Conservation (phyloP, 2,329 filamentous ascomycete species). For the Calonectria ilicicola region DNA sequence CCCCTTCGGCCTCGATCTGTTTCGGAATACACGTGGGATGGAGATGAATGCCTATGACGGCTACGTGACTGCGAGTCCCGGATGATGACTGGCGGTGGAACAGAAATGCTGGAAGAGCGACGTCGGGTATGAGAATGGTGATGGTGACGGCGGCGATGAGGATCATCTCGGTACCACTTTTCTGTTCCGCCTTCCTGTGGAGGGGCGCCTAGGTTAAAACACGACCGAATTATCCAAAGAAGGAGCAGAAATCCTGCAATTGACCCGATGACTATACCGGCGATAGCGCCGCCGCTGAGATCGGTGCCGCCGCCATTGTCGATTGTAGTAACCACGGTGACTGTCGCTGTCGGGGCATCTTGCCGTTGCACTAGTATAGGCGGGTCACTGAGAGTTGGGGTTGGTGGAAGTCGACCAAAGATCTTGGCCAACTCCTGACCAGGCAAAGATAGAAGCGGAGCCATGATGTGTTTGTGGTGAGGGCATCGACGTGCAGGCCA, state of each 20-base stretch:
- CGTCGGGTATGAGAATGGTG: slow-evolving; percentile 37
- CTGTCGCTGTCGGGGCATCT: slow-evolving; percentile 38
- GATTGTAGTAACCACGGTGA: slow-evolving; percentile 45
- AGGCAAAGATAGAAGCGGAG: not conserved
- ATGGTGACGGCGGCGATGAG: slow-evolving; percentile 40
- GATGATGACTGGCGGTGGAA: slow-evolving; percentile 39
- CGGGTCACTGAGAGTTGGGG: not conserved
- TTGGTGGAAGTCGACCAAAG: not conserved
- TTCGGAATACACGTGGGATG: slow-evolving; percentile 32
- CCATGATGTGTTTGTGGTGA: not conserved
- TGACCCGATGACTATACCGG: slow-evolving; percentile 63
- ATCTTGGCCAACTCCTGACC: not conserved
- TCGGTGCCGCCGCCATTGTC: slow-evolving; percentile 33
- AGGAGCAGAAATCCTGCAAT: slow-evolving; percentile 59
- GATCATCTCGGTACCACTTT: slow-evolving; percentile 45
- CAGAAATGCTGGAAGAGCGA: slow-evolving; percentile 40
- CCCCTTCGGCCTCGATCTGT: slow-evolving; percentile 27
- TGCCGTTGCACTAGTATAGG: slow-evolving; percentile 23
- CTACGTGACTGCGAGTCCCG: slow-evolving; percentile 35
- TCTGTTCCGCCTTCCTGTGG: slow-evolving; percentile 43
- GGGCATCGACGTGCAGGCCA: not conserved
- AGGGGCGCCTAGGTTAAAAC: slow-evolving; percentile 54
- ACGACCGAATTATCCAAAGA: slow-evolving; percentile 60
- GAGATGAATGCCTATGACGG: slow-evolving; percentile 27
- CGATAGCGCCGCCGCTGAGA: slow-evolving; percentile 63